These are phyloP conservation scores for Brassica incana DNA, from an alignment of 345 rosid species.

Conservation along the genomic window DNA sequence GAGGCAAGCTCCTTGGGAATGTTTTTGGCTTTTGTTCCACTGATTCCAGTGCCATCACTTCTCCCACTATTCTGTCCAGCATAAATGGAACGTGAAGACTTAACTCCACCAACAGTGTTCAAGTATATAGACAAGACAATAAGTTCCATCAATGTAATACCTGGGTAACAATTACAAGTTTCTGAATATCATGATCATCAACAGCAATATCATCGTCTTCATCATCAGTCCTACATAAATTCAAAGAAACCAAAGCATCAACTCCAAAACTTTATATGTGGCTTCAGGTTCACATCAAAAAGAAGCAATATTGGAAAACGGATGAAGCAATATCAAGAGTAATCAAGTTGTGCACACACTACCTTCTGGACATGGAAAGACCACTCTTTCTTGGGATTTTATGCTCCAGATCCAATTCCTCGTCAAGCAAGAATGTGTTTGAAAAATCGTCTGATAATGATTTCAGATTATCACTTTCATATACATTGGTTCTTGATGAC, in stretches of 20 bases:
- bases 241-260: slow-evolving; percentile 19
- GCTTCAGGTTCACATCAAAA: slow-evolving; percentile 4
- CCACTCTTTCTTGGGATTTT: slow-evolving; percentile 51
- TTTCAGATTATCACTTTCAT: slow-evolving; percentile 34
- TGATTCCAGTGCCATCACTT: slow-evolving; percentile 50
- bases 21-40: slow-evolving; percentile 48
- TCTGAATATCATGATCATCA: slow-evolving; percentile 83
- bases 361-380: slow-evolving; percentile 57
- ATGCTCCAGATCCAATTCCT: slow-evolving; percentile 90
- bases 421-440: slow-evolving; percentile 86
- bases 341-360: slow-evolving; percentile 14
- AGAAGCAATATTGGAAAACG: neutral
- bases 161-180: slow-evolving; percentile 96
- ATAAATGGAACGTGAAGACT: slow-evolving; percentile 23
- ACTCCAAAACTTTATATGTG: neutral
- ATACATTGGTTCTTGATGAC: slow-evolving; percentile 36
- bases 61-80: slow-evolving; percentile 68
- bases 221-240: slow-evolving; percentile 60
- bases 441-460: slow-evolving; percentile 55
- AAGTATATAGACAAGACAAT: neutral
- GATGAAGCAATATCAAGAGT: slow-evolving; percentile 17
- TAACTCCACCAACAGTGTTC: slow-evolving; percentile 14
- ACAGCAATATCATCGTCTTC: slow-evolving; percentile 75
- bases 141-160: slow-evolving; percentile 38
- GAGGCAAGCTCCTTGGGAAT: slow-evolving; percentile 80